Evolutionary conservation across 2,329 filamentous ascomycete species (phyloP).

Genomic region (Monilinia vaccinii-corymbosi): DNA sequence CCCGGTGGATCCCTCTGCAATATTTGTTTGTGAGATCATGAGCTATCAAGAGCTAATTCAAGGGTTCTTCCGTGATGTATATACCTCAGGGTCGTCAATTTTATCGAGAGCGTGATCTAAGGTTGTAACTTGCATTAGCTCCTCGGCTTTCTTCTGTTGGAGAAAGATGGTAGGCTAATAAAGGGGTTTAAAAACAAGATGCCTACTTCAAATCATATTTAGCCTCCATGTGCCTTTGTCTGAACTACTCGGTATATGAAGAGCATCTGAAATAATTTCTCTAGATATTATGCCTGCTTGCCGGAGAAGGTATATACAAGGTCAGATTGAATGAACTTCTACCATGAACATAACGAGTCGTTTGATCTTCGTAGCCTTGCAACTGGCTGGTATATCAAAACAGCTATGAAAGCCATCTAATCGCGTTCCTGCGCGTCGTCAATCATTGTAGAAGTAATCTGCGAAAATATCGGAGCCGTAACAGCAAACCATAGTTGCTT

Average conservation of each 20-base stretch:
- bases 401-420: not conserved
- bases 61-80: not conserved
- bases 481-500: no score
- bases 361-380: no score
- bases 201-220: not conserved
- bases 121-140: not conserved
- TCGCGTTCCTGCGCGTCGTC: no score
- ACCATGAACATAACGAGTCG: no score
- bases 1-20: not conserved
- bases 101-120: not conserved
- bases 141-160: not conserved
- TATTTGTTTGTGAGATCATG: not conserved
- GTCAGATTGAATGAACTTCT: no score
- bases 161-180: not conserved
- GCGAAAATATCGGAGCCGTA: not conserved
- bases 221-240: not conserved
- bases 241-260: not conserved
- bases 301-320: not conserved
- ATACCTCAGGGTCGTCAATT: not conserved
- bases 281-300: no score
- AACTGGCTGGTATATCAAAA: no score
- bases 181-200: not conserved
- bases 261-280: fast-evolving
- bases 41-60: not conserved
- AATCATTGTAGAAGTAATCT: not conserved